phyloP scores from a whole-genome alignment of 371 early-diverging fungal genomes.

The Mortierella sp. region DNA sequence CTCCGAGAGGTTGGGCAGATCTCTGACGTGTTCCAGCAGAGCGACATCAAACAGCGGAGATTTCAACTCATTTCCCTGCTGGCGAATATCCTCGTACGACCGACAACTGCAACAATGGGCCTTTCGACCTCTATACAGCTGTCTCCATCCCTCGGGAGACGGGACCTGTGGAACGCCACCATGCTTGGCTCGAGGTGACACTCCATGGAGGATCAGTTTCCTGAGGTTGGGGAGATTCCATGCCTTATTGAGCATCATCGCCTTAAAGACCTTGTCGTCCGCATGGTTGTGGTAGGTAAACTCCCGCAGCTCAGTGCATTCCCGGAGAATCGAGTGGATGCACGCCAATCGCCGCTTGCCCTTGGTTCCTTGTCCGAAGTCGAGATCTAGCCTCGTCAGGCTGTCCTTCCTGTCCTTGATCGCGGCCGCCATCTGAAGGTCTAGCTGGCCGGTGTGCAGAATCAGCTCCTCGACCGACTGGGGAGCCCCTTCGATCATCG shows the following conservation, averaged over 20 bases:
- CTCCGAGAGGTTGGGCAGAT: background rate
- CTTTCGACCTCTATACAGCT: background rate
- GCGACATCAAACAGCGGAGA: background rate
- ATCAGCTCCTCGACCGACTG: background rate
- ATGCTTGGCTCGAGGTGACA: background rate
- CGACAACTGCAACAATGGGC: background rate
- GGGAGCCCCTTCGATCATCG: background rate
- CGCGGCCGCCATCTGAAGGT: background rate
- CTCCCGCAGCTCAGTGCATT: background rate
- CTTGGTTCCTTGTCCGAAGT: background rate
- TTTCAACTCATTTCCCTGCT: background rate
- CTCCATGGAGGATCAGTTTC: background rate
- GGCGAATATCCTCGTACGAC: background rate
- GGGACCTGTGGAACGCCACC: background rate
- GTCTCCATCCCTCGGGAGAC: background rate
- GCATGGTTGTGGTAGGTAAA: background rate
- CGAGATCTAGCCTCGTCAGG: background rate
- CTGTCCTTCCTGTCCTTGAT: background rate
- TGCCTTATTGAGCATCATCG: background rate
- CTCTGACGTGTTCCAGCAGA: background rate
- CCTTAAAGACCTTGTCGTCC: background rate
- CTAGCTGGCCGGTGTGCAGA: background rate
- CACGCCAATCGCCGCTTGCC: background rate
- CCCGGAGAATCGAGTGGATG: background rate
- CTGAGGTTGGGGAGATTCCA: background rate